A percentile compares a stretch with the other conserved stretches of the same genome.
Conservation (phyloP, 495 filamentous ascomycete genomes). For the Neurospora discreta region DNA sequence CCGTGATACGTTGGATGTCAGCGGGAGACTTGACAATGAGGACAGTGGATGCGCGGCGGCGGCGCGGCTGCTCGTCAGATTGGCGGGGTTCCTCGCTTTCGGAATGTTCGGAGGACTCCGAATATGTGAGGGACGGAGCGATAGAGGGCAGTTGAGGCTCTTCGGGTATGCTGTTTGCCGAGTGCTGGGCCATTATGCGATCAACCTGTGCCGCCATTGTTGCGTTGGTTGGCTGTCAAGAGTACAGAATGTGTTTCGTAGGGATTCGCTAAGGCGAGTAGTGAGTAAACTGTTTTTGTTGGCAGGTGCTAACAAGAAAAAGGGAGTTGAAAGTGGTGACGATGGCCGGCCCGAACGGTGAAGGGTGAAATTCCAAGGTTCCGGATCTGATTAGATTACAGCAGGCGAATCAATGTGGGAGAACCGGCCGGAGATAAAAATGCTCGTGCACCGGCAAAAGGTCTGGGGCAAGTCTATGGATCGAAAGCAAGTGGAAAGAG, state of each 20-base stretch:
- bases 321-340: neutral
- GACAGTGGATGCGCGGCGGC: constrained; percentile 66
- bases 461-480: neutral
- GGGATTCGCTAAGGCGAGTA: neutral
- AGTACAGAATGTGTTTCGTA: neutral
- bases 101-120: constrained; percentile 35
- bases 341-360: neutral
- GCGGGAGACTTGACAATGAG: constrained; percentile 65
- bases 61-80: constrained; percentile 24
- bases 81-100: constrained; percentile 27
- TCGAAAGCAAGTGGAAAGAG: neutral
- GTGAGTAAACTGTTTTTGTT: neutral
- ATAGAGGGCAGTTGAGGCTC: constrained; percentile 26
- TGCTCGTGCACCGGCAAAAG: neutral
- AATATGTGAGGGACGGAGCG: constrained; percentile 41
- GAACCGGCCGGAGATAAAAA: neutral
- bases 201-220: constrained; percentile 21
- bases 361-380: neutral
- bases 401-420: neutral
- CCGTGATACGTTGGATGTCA: constrained; percentile 62
- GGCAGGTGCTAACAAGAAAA: neutral
- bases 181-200: constrained; percentile 16
- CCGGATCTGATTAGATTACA: neutral
- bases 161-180: constrained; percentile 25
- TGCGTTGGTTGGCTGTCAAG: neutral